Evolutionary conservation across 2,329 filamentous ascomycete species (phyloP).

Genomic region (Hortaea werneckii): DNA sequence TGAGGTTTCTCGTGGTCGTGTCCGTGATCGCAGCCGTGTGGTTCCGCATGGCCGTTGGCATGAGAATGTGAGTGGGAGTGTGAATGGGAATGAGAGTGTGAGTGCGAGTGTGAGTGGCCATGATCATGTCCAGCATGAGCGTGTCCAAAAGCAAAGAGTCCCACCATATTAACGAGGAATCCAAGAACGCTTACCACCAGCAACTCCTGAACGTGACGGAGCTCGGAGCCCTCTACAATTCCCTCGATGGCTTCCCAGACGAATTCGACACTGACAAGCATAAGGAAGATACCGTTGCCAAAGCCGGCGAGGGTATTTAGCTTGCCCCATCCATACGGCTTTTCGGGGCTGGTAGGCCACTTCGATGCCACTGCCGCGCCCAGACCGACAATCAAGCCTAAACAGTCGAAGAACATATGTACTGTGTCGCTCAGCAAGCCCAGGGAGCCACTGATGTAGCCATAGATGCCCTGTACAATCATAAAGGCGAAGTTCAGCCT

Average conservation of each 20-base stretch:
- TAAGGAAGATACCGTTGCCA: constrained; percentile 87
- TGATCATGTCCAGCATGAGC: constrained; percentile 39
- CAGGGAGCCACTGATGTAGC: constrained; percentile 83
- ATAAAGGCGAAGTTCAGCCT: constrained; percentile 94
- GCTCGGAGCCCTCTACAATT: constrained; percentile 71
- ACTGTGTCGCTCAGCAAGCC: constrained; percentile 96
- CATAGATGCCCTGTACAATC: constrained; percentile 88
- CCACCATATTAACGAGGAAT: constrained; percentile 80
- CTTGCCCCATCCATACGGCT: constrained; percentile 93
- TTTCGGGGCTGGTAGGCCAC: constrained; percentile 80
- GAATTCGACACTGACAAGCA: constrained; percentile 94
- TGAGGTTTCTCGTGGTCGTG: constrained; percentile 27
- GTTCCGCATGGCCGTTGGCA: constrained; percentile 26
- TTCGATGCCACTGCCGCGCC: constrained; percentile 92
- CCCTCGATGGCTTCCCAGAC: constrained; percentile 88
- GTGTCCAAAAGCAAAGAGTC: constrained; percentile 71
- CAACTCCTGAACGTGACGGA: constrained; percentile 75
- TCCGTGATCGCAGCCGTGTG: constrained; percentile 20
- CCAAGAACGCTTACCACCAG: constrained; percentile 81
- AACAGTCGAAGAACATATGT: constrained; percentile 98
- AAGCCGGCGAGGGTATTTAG: constrained; percentile 94
- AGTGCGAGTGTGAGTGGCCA: constrained; percentile 47
- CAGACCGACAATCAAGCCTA: constrained; percentile 80
- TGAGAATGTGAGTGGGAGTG: constrained; percentile 29
- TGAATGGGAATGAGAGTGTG: constrained; percentile 27